phyloP scores from a whole-genome alignment of 768 basidiomycete genomes.

The Tulasnella sp. region DNA sequence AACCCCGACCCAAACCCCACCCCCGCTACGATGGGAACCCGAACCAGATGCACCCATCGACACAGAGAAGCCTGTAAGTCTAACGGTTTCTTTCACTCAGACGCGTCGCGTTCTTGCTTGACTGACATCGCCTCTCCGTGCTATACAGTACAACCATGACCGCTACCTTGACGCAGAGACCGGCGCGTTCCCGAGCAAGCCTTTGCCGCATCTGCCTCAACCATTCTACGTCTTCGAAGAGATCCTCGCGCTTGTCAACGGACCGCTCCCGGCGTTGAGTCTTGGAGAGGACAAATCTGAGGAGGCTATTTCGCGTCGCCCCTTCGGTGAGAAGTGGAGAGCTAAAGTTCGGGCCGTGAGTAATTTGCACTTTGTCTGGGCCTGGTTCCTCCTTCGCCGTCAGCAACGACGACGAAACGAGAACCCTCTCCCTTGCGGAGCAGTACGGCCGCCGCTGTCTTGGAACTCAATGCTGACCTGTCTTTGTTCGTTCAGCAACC shows the following conservation, averaged over 20 bases:
- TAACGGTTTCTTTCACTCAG: neutral
- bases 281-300: slow-evolving; percentile 21
- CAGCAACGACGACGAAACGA: neutral
- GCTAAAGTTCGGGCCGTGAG: slow-evolving; percentile 18
- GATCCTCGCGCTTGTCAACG: slow-evolving; percentile 18
- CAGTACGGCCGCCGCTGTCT: neutral
- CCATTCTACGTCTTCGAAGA: slow-evolving; percentile 12
- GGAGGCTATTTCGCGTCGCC: slow-evolving; percentile 21
- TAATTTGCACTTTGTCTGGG: slow-evolving; percentile 2
- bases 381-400: neutral
- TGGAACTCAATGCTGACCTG: neutral
- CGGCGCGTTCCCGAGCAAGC: slow-evolving; percentile 18
- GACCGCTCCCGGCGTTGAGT: slow-evolving; percentile 14
- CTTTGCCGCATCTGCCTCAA: slow-evolving; percentile 12
- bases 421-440: neutral
- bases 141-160: slow-evolving; percentile 6
- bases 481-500: slow-evolving; percentile 11
- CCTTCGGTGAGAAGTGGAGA: slow-evolving; percentile 16
- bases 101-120: neutral
- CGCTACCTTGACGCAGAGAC: slow-evolving; percentile 13
- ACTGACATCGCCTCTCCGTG: neutral
- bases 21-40: neutral
- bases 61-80: slow-evolving; percentile 10
- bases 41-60: slow-evolving; percentile 3
- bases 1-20: neutral